Conservation (phyloP, 1,284 basidiomycete genomes). For the Rhodotorula sp. region DNA sequence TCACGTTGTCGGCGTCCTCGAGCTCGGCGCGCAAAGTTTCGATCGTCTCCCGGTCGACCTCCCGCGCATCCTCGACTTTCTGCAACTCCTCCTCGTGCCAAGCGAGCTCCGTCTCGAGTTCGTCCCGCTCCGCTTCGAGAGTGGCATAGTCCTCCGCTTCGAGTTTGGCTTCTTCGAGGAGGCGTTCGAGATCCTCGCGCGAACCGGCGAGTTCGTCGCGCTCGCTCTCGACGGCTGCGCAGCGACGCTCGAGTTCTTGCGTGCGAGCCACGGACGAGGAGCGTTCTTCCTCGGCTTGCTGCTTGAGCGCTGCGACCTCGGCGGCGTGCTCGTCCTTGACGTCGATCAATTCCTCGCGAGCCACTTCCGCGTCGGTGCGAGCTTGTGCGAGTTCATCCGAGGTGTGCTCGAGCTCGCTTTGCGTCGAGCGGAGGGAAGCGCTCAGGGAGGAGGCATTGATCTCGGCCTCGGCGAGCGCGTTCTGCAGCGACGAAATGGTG, state of each 20-base stretch:
- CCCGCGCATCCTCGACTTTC: slow-evolving; percentile 3
- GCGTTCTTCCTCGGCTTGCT: background rate
- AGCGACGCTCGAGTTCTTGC: slow-evolving; percentile 3
- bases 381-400: slow-evolving; percentile 14
- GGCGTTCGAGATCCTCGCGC: slow-evolving; percentile 7
- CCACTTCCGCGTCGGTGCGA: slow-evolving; percentile 27
- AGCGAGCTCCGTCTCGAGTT: slow-evolving; percentile 25
- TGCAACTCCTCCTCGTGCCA: slow-evolving; percentile 17
- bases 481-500: slow-evolving; percentile 1
- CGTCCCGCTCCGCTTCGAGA: slow-evolving; percentile 8
- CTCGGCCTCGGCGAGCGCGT: slow-evolving; percentile 4
- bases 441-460: slow-evolving; percentile 8
- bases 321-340: background rate
- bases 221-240: slow-evolving; percentile 13
- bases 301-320: background rate
- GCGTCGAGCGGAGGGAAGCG: background rate
- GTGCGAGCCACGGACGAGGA: background rate
- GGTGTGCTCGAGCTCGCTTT: slow-evolving; percentile 9
- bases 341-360: slow-evolving; percentile 13
- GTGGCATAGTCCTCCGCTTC: background rate
- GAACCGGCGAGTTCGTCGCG: slow-evolving; percentile 19
- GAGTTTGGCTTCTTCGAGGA: slow-evolving; percentile 1
- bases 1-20: slow-evolving; percentile 3
- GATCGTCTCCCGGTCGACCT: background rate
- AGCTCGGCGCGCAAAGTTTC: background rate